Evolutionary conservation across 345 rosid genomes (phyloP), one percentile per base, ranked within the genome.

Genomic region (Populus deltoides): DNA sequence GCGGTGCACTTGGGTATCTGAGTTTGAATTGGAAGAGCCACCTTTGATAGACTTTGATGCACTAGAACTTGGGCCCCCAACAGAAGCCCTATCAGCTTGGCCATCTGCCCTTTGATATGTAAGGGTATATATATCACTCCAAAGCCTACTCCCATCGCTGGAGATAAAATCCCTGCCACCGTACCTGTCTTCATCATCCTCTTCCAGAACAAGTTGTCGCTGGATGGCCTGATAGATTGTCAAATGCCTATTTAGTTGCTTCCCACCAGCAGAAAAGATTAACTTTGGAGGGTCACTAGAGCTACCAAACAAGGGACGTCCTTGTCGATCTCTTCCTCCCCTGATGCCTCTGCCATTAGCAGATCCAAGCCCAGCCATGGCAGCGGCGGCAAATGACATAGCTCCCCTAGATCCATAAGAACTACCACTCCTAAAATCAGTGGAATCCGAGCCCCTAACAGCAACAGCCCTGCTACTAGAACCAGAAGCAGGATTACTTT

Each of bases 221-320:
- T 97, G 99, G 65, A 97, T 91, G 78, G 99, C 99, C 87, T 97
- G 99, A 86, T 97, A 97, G 59, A 97, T 94, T 17, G 99, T 91
- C 91, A 97, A 85, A 85, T 94, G 92, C 88, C 91, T 90, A 83
- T 90, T 92, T 51, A 97, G 93, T 85, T 90, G 97, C 85, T 94
- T 97, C 70, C 91, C 97, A 83, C 97, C 98, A 1, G 90, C 93
- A 74, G 93, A 90, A 71, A 97, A 94, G 55, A 92, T 83, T 57
- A 94, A 84, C 83, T 88, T 94, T 67, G 94, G 91, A 80, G 97
- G 92, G 67, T 92, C 98, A 78, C 80, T 90, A 45, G 92, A 86
- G 81, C 90, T 86, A 65, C 95, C 89, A 62, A 84, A 83, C 24
- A 88, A 74, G 57, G 88, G 89, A 27, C 92, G 94, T 77, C 98